Percentiles rank a stretch among this genome's conserved stretches.
phyloP scores from a whole-genome alignment of 2,329 filamentous ascomycete genomes.

The Pseudocercospora pini-densiflorae region DNA sequence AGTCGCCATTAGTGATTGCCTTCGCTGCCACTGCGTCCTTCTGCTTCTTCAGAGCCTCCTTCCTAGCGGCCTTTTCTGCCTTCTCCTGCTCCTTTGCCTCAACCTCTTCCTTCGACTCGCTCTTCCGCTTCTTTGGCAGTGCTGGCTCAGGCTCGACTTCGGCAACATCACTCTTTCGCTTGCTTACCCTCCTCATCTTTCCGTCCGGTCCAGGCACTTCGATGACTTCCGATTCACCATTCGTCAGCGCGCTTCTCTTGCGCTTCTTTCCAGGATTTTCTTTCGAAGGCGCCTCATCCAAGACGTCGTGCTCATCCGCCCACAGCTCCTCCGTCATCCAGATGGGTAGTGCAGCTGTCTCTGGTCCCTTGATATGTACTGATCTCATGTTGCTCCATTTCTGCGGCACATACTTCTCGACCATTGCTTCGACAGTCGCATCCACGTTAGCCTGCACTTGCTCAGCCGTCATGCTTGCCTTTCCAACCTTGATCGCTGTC shows the following conservation, averaged over 20 bases:
- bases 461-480: slow-evolving; percentile 72
- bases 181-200: slow-evolving; percentile 38
- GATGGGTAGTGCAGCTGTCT: slow-evolving; percentile 87
- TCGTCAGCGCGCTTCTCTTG: slow-evolving; percentile 38
- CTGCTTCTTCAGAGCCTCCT: slow-evolving; percentile 34
- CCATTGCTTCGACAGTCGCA: slow-evolving; percentile 69
- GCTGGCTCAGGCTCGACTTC: slow-evolving; percentile 26
- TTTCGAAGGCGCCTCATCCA: slow-evolving; percentile 54
- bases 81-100: slow-evolving; percentile 27
- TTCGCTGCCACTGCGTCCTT: slow-evolving; percentile 30
- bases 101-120: slow-evolving; percentile 27
- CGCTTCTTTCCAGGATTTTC: slow-evolving; percentile 40
- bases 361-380: slow-evolving; percentile 88
- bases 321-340: slow-evolving; percentile 94
- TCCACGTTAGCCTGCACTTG: slow-evolving; percentile 81
- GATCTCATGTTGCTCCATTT: slow-evolving; percentile 85
- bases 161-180: slow-evolving; percentile 27
- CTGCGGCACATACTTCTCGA: slow-evolving; percentile 80
- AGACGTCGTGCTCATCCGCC: slow-evolving; percentile 75
- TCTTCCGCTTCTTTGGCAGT: slow-evolving; percentile 38
- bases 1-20: slow-evolving; percentile 18
- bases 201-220: slow-evolving; percentile 40
- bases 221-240: slow-evolving; percentile 30
- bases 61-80: slow-evolving; percentile 34
- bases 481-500: slow-evolving; percentile 79